Percentiles rank a stretch among this genome's conserved stretches.
Conservation (phyloP, 2,329 filamentous ascomycete genomes). For the Myriosclerotinia duriaeana region DNA sequence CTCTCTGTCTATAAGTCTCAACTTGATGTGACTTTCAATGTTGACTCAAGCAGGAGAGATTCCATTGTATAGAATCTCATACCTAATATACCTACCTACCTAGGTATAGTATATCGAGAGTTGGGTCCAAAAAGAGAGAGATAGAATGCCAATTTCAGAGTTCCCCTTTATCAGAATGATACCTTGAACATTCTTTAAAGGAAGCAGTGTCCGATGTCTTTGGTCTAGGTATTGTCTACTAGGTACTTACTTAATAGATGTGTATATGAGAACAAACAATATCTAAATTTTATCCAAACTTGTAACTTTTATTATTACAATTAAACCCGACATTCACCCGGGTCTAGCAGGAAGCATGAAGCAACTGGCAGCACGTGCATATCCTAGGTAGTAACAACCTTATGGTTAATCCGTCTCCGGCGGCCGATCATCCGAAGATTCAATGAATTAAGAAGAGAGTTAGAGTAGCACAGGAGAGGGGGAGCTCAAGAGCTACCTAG, state of each 20-base stretch:
- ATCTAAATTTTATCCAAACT: not conserved
- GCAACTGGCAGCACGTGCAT: not conserved
- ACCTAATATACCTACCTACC: too few relatives aligned
- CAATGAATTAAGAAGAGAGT: not conserved
- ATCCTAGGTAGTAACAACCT: not conserved
- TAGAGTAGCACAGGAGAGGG: not conserved
- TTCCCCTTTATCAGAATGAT: too few relatives aligned
- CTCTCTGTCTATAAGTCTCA: too few relatives aligned
- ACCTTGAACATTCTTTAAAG: too few relatives aligned
- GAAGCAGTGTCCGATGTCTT: not conserved
- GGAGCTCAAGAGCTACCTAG: not conserved
- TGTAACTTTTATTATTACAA: not conserved
- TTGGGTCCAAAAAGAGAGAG: too few relatives aligned
- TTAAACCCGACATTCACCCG: not conserved
- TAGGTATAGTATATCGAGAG: too few relatives aligned
- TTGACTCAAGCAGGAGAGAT: too few relatives aligned
- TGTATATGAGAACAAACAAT: not conserved
- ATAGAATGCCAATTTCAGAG: too few relatives aligned
- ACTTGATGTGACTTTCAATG: too few relatives aligned
- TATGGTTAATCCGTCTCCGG: too few relatives aligned
- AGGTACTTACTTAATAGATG: slow-evolving; percentile 9
- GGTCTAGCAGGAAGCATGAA: not conserved
- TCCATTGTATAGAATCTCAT: too few relatives aligned
- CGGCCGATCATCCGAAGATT: slow-evolving; percentile 4
- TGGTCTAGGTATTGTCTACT: not conserved